Evolutionary conservation across 805 yeast genomes (phyloP).

Genomic region (Schizosaccharomyces japonicus): DNA sequence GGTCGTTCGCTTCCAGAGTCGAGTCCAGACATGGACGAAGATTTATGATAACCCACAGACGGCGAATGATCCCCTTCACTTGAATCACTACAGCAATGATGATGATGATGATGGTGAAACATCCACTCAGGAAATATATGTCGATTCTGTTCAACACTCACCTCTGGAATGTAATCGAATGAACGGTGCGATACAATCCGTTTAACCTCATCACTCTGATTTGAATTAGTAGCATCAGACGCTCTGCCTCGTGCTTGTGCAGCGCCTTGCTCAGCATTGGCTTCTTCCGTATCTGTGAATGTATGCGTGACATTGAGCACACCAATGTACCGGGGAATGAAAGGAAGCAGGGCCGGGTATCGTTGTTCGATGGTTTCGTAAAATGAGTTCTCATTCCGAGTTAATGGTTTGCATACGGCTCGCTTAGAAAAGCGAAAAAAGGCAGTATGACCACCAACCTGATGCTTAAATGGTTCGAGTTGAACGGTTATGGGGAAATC

Average conservation of each 20-base stretch:
- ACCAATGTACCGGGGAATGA: constrained; percentile 88
- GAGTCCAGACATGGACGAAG: too few species aligned
- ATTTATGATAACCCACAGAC: constrained; percentile 8
- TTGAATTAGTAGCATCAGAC: constrained; percentile 7
- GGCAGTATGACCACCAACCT: constrained; percentile 92
- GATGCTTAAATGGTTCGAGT: constrained; percentile 68
- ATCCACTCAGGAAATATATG: constrained; percentile 75
- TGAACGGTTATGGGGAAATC: neutral
- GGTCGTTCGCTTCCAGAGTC: neutral
- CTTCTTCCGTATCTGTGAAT: constrained; percentile 15
- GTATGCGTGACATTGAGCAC: constrained; percentile 76
- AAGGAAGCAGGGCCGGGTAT: constrained; percentile 53
- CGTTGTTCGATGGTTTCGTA: constrained; percentile 66
- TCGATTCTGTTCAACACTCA: constrained; percentile 70
- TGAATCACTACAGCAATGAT: constrained; percentile 19
- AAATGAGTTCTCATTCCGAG: constrained; percentile 73
- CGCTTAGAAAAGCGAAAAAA: constrained; percentile 73
- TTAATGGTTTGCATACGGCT: constrained; percentile 84
- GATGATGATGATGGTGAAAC: constrained; percentile 34
- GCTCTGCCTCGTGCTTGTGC: constrained; percentile 12
- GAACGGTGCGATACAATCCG: neutral
- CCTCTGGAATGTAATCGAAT: constrained; percentile 33
- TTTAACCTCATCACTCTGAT: neutral
- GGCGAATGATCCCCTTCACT: constrained; percentile 6
- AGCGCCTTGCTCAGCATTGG: constrained; percentile 7